Conservation (phyloP, 495 filamentous ascomycete genomes). For the Xylona heveae region DNA sequence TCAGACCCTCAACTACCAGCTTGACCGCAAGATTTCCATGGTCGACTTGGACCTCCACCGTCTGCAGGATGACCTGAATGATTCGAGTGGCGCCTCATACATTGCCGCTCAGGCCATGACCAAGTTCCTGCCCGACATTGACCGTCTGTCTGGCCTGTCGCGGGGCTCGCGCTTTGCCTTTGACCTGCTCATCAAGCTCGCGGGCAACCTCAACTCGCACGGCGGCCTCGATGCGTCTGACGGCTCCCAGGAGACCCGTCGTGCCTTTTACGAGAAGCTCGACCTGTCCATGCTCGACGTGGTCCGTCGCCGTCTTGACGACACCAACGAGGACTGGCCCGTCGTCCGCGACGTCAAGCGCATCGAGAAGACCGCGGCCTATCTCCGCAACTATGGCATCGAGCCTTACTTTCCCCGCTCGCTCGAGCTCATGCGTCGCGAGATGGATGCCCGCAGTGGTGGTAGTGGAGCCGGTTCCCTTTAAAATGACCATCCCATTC, state of each 20-base stretch:
- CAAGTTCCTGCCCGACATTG: constrained; percentile 25
- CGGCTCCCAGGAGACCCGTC: constrained; percentile 17
- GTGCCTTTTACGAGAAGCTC: constrained; percentile 20
- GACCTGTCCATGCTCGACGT: constrained; percentile 25
- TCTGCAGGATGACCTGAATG: constrained; percentile 28
- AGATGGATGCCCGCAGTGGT: too few species aligned
- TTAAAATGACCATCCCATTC: too few species aligned
- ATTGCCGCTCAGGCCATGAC: constrained; percentile 25
- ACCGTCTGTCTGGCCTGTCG: constrained; percentile 20
- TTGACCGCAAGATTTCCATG: constrained; percentile 32
- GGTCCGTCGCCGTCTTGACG: constrained; percentile 18
- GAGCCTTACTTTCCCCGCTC: constrained; percentile 25
- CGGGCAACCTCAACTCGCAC: constrained; percentile 28
- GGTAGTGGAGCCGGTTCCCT: too few species aligned
- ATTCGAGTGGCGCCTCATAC: too few species aligned
- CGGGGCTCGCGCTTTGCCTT: constrained; percentile 22
- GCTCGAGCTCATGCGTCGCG: constrained; percentile 25
- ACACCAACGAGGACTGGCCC: constrained; percentile 21
- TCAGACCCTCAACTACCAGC: constrained; percentile 24
- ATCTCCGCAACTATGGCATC: constrained; percentile 22
- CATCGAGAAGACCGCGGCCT: constrained; percentile 25
- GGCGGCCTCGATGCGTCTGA: constrained; percentile 24
- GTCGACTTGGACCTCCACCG: constrained; percentile 31
- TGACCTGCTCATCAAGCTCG: constrained; percentile 28
- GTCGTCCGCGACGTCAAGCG: constrained; percentile 24